phyloP scores from a whole-genome alignment of 2,329 filamentous ascomycete genomes.

The Xylaria sp. region DNA sequence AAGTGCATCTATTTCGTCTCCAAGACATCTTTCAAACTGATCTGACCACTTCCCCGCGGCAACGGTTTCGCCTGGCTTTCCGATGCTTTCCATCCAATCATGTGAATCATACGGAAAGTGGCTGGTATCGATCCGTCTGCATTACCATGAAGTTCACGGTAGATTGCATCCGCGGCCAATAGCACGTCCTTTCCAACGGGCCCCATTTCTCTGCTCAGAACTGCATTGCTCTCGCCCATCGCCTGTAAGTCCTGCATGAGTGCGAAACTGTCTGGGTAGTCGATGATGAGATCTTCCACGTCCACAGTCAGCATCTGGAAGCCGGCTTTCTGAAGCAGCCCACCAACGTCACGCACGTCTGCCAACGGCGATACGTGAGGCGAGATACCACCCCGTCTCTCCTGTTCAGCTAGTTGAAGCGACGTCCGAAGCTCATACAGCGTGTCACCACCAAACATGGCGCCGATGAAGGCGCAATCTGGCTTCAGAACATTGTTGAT shows the following conservation, averaged over 20 bases:
- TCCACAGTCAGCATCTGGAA: slow-evolving; percentile 97
- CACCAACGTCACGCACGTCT: slow-evolving; percentile 86
- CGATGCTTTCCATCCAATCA: slow-evolving; percentile 97
- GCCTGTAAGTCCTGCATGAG: slow-evolving; percentile 91
- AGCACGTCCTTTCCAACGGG: slow-evolving; percentile 75
- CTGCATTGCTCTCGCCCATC: slow-evolving; percentile 93
- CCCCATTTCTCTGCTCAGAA: slow-evolving; percentile 77
- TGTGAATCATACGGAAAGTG: slow-evolving; percentile 92
- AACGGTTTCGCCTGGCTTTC: slow-evolving; percentile 74
- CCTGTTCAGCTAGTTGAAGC: slow-evolving; percentile 85
- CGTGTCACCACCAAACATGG: slow-evolving; percentile 94
- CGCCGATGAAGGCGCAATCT: slow-evolving; percentile 85
- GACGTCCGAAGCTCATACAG: slow-evolving; percentile 91
- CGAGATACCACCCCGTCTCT: slow-evolving; percentile 83
- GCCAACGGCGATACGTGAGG: slow-evolving; percentile 88
- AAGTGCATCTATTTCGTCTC: slow-evolving; percentile 38
- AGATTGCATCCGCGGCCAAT: slow-evolving; percentile 82
- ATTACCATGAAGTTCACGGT: slow-evolving; percentile 80
- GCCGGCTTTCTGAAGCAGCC: slow-evolving; percentile 75
- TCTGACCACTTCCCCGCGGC: slow-evolving; percentile 73
- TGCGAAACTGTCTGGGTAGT: slow-evolving; percentile 84
- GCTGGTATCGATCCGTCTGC: slow-evolving; percentile 72
- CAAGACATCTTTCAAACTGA: slow-evolving; percentile 80
- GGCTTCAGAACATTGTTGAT: slow-evolving; percentile 85
- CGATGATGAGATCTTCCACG: slow-evolving; percentile 93